These are phyloP conservation scores for Tulasnella calospora DNA, from an alignment of 768 basidiomycete genomes.

Conservation along the genomic window DNA sequence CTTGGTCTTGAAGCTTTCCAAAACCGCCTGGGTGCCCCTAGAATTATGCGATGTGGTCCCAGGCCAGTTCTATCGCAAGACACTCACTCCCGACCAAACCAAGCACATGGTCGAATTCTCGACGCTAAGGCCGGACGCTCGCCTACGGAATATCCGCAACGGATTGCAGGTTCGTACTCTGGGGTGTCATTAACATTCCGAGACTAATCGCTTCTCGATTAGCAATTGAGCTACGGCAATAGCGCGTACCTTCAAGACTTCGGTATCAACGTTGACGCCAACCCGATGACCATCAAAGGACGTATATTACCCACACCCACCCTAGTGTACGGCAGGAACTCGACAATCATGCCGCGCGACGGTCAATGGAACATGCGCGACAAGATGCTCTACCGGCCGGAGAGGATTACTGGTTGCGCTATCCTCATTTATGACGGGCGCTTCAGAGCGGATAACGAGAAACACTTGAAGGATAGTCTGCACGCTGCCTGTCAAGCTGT, in stretches of 20 bases:
- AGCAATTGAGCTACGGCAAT: constrained; percentile 52
- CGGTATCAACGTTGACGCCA: constrained; percentile 56
- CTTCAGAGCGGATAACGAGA: constrained; percentile 47
- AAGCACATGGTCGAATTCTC: constrained; percentile 61
- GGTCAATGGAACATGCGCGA: constrained; percentile 75
- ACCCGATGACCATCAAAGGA: constrained; percentile 55
- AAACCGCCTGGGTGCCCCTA: constrained; percentile 54
- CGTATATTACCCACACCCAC: constrained; percentile 62
- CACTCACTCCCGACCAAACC: constrained; percentile 40
- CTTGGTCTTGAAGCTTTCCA: neutral
- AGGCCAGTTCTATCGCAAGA: constrained; percentile 69
- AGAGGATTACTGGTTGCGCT: constrained; percentile 51
- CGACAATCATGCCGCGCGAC: constrained; percentile 48
- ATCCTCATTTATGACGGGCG: constrained; percentile 63
- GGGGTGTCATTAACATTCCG: neutral
- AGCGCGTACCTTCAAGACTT: constrained; percentile 72
- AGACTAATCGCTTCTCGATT: too few relatives aligned
- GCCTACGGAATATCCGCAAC: constrained; percentile 50
- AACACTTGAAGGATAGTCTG: constrained; percentile 52
- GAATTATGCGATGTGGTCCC: constrained; percentile 59
- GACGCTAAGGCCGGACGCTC: constrained; percentile 55
- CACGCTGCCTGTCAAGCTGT: constrained; percentile 5
- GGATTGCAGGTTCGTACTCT: constrained; percentile 47
- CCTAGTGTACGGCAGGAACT: constrained; percentile 53
- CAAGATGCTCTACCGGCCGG: constrained; percentile 51